Evolutionary conservation across 108 stramenopile species (phyloP).

Genomic region (Cyclotella distinguenda): DNA sequence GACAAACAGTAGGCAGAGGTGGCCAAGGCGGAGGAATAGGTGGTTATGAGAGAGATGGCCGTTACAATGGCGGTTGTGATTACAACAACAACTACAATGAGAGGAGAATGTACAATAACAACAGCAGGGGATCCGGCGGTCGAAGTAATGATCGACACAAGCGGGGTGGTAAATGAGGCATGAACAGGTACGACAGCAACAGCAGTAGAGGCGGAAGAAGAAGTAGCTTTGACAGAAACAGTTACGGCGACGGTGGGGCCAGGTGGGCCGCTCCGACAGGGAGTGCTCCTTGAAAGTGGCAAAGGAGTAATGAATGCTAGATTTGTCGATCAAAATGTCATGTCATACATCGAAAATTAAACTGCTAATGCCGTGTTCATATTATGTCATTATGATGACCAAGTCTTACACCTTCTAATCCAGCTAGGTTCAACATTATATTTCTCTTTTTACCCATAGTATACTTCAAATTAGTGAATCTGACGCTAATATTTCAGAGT

Average conservation of each 20-base stretch:
- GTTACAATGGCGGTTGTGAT: conserved; percentile 19
- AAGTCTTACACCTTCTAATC: no score
- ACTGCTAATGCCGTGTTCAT: no score
- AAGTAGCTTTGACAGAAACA: no score
- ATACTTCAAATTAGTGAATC: no score
- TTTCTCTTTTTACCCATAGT: no score
- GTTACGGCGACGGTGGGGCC: conserved; percentile 5
- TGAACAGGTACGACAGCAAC: conserved; percentile 23
- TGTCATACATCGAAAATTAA: no score
- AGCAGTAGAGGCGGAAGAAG: conserved; percentile 3
- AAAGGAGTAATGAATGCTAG: conserved; percentile 24
- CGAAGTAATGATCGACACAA: conserved; percentile 11
- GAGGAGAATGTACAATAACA: conserved; percentile 4
- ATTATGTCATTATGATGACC: no score
- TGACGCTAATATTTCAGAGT: no score
- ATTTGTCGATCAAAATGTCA: no score
- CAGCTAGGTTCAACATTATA: no score
- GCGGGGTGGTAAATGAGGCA: no score
- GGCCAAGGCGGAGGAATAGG: conserved; percentile 42
- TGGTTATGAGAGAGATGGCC: conserved; percentile 9
- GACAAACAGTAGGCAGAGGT: conserved; percentile 50
- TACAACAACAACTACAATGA: conserved; percentile 13
- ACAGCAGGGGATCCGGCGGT: conserved; percentile 15
- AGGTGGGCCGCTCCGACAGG: conserved; percentile 5
- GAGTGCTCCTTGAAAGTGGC: conserved; percentile 7